Evolutionary conservation across 2,329 filamentous ascomycete genomes (phyloP).

Genomic region (Cercospora citrullina): DNA sequence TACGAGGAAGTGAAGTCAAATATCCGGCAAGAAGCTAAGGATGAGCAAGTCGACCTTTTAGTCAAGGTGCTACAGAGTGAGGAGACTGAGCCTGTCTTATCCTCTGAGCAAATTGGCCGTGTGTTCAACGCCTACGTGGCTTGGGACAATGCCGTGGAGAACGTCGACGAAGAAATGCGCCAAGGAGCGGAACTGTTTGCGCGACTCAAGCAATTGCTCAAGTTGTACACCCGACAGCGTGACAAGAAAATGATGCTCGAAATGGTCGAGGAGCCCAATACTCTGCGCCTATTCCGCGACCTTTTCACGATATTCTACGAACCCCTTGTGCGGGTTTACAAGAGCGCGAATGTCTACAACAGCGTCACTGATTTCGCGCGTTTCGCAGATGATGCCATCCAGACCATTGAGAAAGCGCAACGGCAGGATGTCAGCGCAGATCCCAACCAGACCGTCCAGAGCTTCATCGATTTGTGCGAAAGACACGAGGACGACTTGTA

Average conservation of each 20-base stretch:
- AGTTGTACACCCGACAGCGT: constrained; percentile 83
- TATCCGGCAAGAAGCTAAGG: constrained; percentile 70
- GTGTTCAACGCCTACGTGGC: constrained; percentile 95
- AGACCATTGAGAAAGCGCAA: constrained; percentile 68
- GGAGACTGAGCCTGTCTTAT: constrained; percentile 69
- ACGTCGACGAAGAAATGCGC: constrained; percentile 82
- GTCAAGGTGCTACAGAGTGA: constrained; percentile 83
- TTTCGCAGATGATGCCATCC: constrained; percentile 91
- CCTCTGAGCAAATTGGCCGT: constrained; percentile 72
- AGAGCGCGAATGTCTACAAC: constrained; percentile 96
- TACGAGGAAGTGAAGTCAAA: constrained; percentile 72
- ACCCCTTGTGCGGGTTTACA: constrained; percentile 93
- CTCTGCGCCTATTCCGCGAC: constrained; percentile 90
- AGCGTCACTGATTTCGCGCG: constrained; percentile 94
- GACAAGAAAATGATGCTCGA: constrained; percentile 98
- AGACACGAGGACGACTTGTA: constrained; percentile 97
- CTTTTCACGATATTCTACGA: constrained; percentile 99
- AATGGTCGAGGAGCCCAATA: constrained; percentile 95
- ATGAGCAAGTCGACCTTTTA: constrained; percentile 78
- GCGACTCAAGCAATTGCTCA: constrained; percentile 89
- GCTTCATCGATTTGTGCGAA: constrained; percentile 94
- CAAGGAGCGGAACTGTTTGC: constrained; percentile 91
- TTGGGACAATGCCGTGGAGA: constrained; percentile 92
- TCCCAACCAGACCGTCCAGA: constrained; percentile 96
- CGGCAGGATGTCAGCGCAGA: constrained; percentile 84